Evolutionary conservation across 192 early-diverging fungal genomes (phyloP), one percentile per base, ranked within the genome.

Genomic region (Entomortierella chlamydospora): DNA sequence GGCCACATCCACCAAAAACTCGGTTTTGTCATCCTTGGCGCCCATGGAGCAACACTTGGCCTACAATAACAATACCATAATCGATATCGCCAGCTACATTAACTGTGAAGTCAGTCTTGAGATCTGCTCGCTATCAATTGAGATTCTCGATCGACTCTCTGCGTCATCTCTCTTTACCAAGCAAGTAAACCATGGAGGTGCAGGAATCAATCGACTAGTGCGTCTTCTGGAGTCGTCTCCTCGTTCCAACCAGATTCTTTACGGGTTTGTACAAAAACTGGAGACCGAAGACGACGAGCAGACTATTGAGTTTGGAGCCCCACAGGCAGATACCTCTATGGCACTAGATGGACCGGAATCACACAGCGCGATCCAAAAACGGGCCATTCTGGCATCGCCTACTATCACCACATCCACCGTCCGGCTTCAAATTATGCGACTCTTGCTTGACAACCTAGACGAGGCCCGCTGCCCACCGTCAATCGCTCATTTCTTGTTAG

Each of bases 401-500:
- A 54, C 55, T 4, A 70, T 84, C 54, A 73, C 78, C 7, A 29
- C 56, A n/a, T 71, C 65, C 0, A 77, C 90, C 31, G 86, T 97
- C 26, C 91, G 94, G 0, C 82, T 95, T 43, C 92, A 95, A 8
- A 93, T 98, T 45, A 80, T 98, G 50, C 93, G 97, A 52, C 78
- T 98, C 60, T 82, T 99, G 45, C 73, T 98, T 17, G 87, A 88
- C 20, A 98, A 97, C 77, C 57, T 95, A 11, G 66, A 77, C 9
- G 73, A 82, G 1, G 61, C 81, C 8, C 83, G 84, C 60, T 82
- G 86, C 7, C 83, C 87, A 17, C 93, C 95, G 0, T 94, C 90
- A 0, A 83, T 98, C 51, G 89, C 96, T 18, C 96, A 98, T 78
- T 98, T 93, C 57, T 82, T 99, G 52, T 85, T 99, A 4, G 98